Evolutionary conservation across 306 rosid species (phyloP).

Genomic region (Glycine soja): DNA sequence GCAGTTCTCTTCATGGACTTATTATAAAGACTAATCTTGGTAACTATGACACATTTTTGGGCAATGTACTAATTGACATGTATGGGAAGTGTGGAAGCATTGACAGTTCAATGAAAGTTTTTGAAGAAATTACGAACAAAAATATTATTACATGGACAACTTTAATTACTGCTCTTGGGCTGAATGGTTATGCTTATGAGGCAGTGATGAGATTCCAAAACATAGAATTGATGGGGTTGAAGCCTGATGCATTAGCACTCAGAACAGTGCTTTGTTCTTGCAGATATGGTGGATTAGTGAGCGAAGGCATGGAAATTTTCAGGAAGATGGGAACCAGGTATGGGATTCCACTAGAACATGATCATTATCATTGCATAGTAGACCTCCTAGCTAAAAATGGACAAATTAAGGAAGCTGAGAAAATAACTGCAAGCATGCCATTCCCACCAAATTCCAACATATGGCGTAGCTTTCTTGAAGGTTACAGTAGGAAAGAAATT

Average conservation of each 20-base stretch:
- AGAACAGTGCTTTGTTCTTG: conserved; percentile 73
- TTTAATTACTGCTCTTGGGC: conserved; percentile 75
- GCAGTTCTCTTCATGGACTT: conserved; percentile 73
- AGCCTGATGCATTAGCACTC: conserved; percentile 65
- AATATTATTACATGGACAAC: conserved; percentile 80
- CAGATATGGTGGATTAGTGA: conserved; percentile 70
- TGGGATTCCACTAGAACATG: conserved; percentile 67
- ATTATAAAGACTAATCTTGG: conserved; percentile 55
- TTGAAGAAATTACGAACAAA: conserved; percentile 57
- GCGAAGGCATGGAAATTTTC: conserved; percentile 68
- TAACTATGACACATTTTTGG: conserved; percentile 54
- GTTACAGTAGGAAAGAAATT: conserved; percentile 53
- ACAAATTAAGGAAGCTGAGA: conserved; percentile 63
- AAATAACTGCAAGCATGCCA: conserved; percentile 67
- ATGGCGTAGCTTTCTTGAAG: conserved; percentile 86
- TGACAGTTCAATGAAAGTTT: conserved; percentile 60
- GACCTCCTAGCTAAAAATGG: conserved; percentile 70
- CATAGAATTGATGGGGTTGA: conserved; percentile 63
- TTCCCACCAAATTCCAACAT: conserved; percentile 66
- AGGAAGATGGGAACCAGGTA: conserved; percentile 52
- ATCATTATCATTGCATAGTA: conserved; percentile 70
- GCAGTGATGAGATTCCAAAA: conserved; percentile 63
- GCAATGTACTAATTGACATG: conserved; percentile 70
- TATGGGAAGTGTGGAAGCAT: conserved; percentile 80
- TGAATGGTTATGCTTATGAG: conserved; percentile 65